A percentile compares a stretch with the other conserved stretches of the same genome.
phyloP scores from a whole-genome alignment of 805 yeast genomes.

The Citeromyces nyonsensis region DNA sequence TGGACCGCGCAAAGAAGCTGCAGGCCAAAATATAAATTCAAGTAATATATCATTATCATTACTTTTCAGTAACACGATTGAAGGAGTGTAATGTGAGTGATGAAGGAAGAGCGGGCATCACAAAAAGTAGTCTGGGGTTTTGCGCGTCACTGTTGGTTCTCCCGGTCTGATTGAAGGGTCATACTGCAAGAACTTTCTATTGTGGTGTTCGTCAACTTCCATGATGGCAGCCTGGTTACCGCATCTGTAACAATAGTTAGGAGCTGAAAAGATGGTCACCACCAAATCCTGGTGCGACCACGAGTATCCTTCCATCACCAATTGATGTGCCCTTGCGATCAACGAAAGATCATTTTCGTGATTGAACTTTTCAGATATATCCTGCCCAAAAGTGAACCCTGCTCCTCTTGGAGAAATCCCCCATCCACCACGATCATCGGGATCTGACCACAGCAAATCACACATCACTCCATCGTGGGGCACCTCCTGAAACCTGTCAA shows the following conservation, averaged over 20 bases:
- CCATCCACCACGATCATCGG: constrained; percentile 97
- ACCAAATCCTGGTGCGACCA: constrained; percentile 94
- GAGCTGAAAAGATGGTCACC: constrained; percentile 89
- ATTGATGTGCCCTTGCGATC: constrained; percentile 90
- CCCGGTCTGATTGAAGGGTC: constrained; percentile 96
- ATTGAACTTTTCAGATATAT: constrained; percentile 84
- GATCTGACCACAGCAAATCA: constrained; percentile 92
- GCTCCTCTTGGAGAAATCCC: constrained; percentile 97
- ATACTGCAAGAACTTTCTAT: constrained; percentile 84
- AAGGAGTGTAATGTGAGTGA: not conserved
- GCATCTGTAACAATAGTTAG: constrained; percentile 93
- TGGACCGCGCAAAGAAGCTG: constrained; percentile 53
- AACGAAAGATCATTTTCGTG: constrained; percentile 75
- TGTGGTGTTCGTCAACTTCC: constrained; percentile 93
- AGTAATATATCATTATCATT: not conserved
- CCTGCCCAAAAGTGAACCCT: constrained; percentile 95
- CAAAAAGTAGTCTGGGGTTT: constrained; percentile 93
- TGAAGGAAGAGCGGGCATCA: constrained; percentile 13
- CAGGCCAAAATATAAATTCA: constrained; percentile 4
- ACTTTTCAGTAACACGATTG: too few relatives aligned
- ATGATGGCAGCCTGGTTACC: constrained; percentile 97
- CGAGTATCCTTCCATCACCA: constrained; percentile 94
- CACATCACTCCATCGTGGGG: constrained; percentile 99
- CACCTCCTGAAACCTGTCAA: constrained; percentile 87
- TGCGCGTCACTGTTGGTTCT: constrained; percentile 93